Conservation (phyloP, 495 filamentous ascomycete species). For the Melanomma pulvis-pyrius region DNA sequence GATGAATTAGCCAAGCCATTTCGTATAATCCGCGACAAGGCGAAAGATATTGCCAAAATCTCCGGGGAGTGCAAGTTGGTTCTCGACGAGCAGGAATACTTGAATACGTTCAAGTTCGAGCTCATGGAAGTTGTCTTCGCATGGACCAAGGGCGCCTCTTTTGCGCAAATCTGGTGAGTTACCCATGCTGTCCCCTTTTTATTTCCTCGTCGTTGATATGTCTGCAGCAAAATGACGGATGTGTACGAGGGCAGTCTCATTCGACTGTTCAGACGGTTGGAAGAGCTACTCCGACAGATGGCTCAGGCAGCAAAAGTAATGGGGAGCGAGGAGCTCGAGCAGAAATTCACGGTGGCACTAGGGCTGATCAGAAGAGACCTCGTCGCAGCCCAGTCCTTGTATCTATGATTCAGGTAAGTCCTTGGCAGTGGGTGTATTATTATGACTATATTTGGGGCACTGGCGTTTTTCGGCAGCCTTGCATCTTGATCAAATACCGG, state of each 20-base stretch:
- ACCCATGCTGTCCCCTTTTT: not conserved
- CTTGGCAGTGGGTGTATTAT: not conserved
- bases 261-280: slow-evolving; percentile 89
- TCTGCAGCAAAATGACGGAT: slow-evolving; percentile 91
- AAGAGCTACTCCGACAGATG: slow-evolving; percentile 96
- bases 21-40: slow-evolving; percentile 80
- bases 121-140: slow-evolving; percentile 95
- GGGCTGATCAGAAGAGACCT: slow-evolving; percentile 86
- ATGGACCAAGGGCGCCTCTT: slow-evolving; percentile 90
- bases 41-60: slow-evolving; percentile 84
- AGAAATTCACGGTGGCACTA: slow-evolving; percentile 83
- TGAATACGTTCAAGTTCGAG: slow-evolving; percentile 82
- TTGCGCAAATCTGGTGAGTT: slow-evolving; percentile 92
- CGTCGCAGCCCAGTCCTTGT: slow-evolving; percentile 89
- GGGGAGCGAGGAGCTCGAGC: slow-evolving; percentile 89
- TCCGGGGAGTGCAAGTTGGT: slow-evolving; percentile 89
- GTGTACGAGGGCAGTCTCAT: slow-evolving; percentile 96
- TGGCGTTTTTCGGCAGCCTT: not conserved
- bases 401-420: slow-evolving; percentile 60
- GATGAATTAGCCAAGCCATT: slow-evolving; percentile 86
- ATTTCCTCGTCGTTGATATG: slow-evolving; percentile 31
- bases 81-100: slow-evolving; percentile 90
- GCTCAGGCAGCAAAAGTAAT: slow-evolving; percentile 96
- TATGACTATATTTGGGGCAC: not conserved
- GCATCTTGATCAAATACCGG: not conserved